These are phyloP conservation scores for Bipolaris cookei DNA, from an alignment of 2,329 filamentous ascomycete genomes.

Conservation along the genomic window DNA sequence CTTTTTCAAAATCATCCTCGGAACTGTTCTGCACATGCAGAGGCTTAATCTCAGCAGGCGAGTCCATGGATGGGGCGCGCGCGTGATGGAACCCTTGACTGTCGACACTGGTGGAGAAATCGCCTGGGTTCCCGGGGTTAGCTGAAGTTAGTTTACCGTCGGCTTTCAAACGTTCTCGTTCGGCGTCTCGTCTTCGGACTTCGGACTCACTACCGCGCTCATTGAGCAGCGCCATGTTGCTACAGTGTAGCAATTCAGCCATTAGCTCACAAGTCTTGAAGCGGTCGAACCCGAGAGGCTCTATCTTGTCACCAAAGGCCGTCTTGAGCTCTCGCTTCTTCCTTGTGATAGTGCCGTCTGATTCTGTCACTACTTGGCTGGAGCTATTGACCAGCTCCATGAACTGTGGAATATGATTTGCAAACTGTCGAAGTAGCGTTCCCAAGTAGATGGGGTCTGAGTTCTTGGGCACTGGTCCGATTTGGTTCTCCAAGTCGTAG, in stretches of 20 bases:
- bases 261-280: conserved; percentile 99
- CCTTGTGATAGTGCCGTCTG: conserved; percentile 64
- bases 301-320: conserved; percentile 88
- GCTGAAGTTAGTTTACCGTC: conserved; percentile 75
- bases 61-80: conserved; percentile 55
- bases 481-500: conserved; percentile 90
- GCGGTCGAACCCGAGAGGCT: conserved; percentile 93
- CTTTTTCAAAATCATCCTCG: conserved; percentile 95
- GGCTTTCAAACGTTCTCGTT: conserved; percentile 77
- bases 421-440: conserved; percentile 85
- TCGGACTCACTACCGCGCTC: conserved; percentile 88
- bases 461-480: conserved; percentile 77
- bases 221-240: conserved; percentile 96
- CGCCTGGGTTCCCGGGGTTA: conserved; percentile 62
- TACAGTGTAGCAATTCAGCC: conserved; percentile 96
- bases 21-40: conserved; percentile 81
- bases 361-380: conserved; percentile 63
- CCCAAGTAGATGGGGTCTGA: conserved; percentile 97
- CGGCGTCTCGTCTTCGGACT: conserved; percentile 77
- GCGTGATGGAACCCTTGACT: conserved; percentile 61
- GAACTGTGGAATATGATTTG: conserved; percentile 89
- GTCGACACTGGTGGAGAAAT: conserved; percentile 60
- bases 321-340: conserved; percentile 78
- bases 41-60: conserved; percentile 70
- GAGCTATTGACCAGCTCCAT: conserved; percentile 87